Evolutionary conservation across 2,329 filamentous ascomycete species (phyloP).

Genomic region (Coleophoma cylindrospora): DNA sequence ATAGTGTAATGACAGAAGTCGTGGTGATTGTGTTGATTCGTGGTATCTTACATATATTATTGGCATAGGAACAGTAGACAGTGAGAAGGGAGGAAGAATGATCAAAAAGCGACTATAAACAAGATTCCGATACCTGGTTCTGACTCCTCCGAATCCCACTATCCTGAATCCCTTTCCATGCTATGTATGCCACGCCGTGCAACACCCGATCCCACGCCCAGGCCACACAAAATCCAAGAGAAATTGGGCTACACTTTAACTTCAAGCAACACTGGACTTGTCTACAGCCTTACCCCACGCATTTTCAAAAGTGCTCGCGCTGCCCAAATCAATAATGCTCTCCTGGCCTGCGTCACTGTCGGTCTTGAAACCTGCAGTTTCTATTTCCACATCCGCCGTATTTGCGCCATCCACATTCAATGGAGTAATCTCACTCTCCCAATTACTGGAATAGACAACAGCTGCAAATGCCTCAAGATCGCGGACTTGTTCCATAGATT

Average conservation of each 20-base stretch:
- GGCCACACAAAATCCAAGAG: too few relatives aligned
- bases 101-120: too few relatives aligned
- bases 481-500: conserved; percentile 69
- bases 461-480: conserved; percentile 82
- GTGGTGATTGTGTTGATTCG: too few relatives aligned
- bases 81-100: too few relatives aligned
- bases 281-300: conserved; percentile 59
- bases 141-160: too few relatives aligned
- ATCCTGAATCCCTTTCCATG: too few relatives aligned
- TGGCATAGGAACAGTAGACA: too few relatives aligned
- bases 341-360: conserved; percentile 31
- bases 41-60: too few relatives aligned
- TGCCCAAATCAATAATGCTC: conserved; percentile 49
- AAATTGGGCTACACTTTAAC: not conserved
- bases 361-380: conserved; percentile 8
- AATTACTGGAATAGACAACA: conserved; percentile 84
- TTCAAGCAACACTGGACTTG: conserved; percentile 1
- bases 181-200: too few relatives aligned
- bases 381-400: conserved; percentile 8
- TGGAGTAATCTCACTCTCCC: conserved; percentile 56
- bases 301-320: conserved; percentile 52
- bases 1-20: too few relatives aligned
- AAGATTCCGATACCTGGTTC: too few relatives aligned
- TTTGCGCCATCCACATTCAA: conserved; percentile 13
- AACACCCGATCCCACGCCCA: too few relatives aligned